phyloP scores from a whole-genome alignment of 331 rosid genomes.

The Phaseolus coccineus region DNA sequence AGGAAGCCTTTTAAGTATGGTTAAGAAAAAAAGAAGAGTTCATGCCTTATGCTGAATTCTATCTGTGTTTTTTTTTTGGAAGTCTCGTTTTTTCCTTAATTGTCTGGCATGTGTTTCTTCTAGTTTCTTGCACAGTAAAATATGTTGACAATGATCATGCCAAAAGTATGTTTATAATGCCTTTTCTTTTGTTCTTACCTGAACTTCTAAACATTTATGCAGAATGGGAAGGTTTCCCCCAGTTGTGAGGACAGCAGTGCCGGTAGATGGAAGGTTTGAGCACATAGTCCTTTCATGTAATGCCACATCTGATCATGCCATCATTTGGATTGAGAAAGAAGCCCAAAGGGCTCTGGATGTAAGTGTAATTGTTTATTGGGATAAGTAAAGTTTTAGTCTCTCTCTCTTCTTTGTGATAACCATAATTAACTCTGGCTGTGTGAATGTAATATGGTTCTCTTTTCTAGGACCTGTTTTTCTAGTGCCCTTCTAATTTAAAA shows the following conservation, averaged over 20 bases:
- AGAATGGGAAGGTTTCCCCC: constrained; percentile 91
- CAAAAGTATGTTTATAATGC: not conserved
- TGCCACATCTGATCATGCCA: constrained; percentile 92
- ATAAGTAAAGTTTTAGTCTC: not conserved
- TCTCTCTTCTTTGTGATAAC: not conserved
- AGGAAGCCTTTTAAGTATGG: constrained; percentile 84
- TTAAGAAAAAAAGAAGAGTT: constrained; percentile 29
- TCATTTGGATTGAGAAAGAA: constrained; percentile 93
- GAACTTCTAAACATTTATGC: constrained; percentile 37
- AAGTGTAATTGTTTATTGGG: constrained; percentile 48
- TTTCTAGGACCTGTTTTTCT: not conserved
- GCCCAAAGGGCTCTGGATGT: constrained; percentile 82
- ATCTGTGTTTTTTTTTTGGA: not conserved
- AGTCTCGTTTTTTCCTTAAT: not conserved
- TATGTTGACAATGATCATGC: constrained; percentile 3
- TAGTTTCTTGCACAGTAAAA: constrained; percentile 30
- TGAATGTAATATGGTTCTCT: not conserved
- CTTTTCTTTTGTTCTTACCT: constrained; percentile 27
- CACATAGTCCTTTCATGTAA: constrained; percentile 93
- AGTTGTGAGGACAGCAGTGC: constrained; percentile 90
- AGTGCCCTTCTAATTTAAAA: not conserved
- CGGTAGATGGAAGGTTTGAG: constrained; percentile 95
- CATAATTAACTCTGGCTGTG: not conserved
- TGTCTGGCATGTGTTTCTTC: constrained; percentile 2
- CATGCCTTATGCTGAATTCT: constrained; percentile 5